Evolutionary conservation across 2,329 filamentous ascomycete species (phyloP).

Genomic region (Microascus cirrosus): DNA sequence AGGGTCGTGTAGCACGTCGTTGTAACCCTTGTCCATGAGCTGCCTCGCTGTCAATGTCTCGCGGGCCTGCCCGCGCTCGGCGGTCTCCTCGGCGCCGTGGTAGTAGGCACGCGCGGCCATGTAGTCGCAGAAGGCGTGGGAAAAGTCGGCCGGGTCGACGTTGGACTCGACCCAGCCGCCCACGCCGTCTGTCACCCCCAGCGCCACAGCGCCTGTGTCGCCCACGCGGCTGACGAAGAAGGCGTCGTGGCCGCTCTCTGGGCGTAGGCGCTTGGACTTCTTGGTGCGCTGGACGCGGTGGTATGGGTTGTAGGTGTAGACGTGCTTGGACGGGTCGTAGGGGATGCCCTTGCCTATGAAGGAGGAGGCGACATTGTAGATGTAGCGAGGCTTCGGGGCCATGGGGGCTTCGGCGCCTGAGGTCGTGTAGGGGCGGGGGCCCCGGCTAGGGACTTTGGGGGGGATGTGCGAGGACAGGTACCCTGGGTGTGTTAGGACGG

Average conservation of each 20-base stretch:
- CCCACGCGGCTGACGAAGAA: constrained; percentile 86
- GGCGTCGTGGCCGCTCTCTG: constrained; percentile 83
- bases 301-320: constrained; percentile 62
- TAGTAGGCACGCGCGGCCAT: constrained; percentile 70
- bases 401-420: not conserved
- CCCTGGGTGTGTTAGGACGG: not conserved
- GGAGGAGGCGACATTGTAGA: constrained; percentile 62
- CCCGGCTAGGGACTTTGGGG: not conserved
- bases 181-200: constrained; percentile 89
- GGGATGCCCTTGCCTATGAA: constrained; percentile 62
- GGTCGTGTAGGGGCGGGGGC: not conserved
- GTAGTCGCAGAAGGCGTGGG: constrained; percentile 83
- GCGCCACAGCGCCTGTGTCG: constrained; percentile 58
- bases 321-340: constrained; percentile 57
- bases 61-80: constrained; percentile 10
- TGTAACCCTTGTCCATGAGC: constrained; percentile 76
- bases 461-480: not conserved
- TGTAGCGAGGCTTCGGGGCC: constrained; percentile 27
- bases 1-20: constrained; percentile 64
- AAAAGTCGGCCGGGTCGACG: constrained; percentile 90
- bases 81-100: constrained; percentile 27
- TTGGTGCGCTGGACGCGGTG: constrained; percentile 43
- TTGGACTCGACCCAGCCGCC: constrained; percentile 91
- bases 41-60: constrained; percentile 46
- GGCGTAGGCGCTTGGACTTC: constrained; percentile 47